Evolutionary conservation across 306 rosid species (phyloP).

Genomic region (Inga oerstediana): DNA sequence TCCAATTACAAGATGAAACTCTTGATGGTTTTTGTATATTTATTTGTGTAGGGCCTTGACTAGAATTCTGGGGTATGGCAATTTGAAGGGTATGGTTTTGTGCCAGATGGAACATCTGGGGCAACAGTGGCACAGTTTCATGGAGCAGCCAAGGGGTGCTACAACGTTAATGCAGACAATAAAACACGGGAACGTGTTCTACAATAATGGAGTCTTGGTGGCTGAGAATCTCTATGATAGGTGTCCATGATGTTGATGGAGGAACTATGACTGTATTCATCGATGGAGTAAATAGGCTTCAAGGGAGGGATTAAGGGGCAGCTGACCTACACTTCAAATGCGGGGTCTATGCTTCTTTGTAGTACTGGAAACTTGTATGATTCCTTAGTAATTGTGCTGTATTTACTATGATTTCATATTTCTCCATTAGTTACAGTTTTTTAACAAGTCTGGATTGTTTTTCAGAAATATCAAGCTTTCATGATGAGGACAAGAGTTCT

Average conservation of each 20-base stretch:
- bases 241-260: slow-evolving; percentile 42
- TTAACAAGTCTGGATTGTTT: neutral
- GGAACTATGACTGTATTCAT: slow-evolving; percentile 39
- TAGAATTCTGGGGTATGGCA: slow-evolving; percentile 55
- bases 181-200: slow-evolving; percentile 47
- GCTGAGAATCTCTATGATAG: slow-evolving; percentile 44
- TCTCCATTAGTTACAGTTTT: neutral
- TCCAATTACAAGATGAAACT: neutral
- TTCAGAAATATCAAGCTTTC: too few species aligned
- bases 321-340: slow-evolving; percentile 41
- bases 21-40: neutral
- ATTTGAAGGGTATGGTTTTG: slow-evolving; percentile 57
- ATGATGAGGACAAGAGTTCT: too few species aligned
- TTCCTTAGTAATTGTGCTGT: neutral
- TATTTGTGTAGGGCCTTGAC: slow-evolving; percentile 41
- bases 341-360: slow-evolving; percentile 38
- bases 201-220: slow-evolving; percentile 33
- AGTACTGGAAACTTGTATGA: neutral
- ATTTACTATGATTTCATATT: neutral
- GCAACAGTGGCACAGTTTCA: slow-evolving; percentile 52
- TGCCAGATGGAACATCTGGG: slow-evolving; percentile 55
- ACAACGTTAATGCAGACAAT: slow-evolving; percentile 44
- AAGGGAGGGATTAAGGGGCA: slow-evolving; percentile 34
- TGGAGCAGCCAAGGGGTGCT: slow-evolving; percentile 40
- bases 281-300: slow-evolving; percentile 30